Base-by-base conservation (phyloP, 805 yeast species). In the Wickerhamiella allomyrinae region DNA sequence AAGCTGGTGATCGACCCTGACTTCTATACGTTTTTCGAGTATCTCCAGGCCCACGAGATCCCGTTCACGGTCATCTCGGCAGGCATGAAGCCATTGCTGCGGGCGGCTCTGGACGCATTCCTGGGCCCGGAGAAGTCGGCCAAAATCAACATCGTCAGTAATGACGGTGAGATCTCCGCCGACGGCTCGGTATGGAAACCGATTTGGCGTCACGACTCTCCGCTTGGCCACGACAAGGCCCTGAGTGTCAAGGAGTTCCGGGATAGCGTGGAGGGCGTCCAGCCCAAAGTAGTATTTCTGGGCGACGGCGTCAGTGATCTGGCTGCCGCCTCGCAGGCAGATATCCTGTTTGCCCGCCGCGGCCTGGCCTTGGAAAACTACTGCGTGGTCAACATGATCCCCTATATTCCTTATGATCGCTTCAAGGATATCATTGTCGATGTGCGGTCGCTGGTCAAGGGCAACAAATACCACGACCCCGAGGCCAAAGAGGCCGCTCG, bases 301-400 rank as follows among this genome's bases (percentile, higher is more conserved):
- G 79, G 80, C 8, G 70, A 73, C 31, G 81, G 81, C 5, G 69
- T 74, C 22, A 65, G 67, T n/a, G 70, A 65, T 41, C 53, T 65
- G 23, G 66, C 70, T 8, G 70, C 69, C 10, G 70, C 70, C 4
- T 52, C 60, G 19, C 63, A 63, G 49, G 68, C 70, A 6, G 70
- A 65, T 40, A 61, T 65, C 31, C 51, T 65, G 41, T 65, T 66
- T 50, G 70, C 70, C 20, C 62, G 70, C 43, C 56, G 56, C 24
- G 68, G 69, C 13, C 57, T 62, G 36, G 57, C 59, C 22, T 56
- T 65, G 21, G 70, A 65, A 54, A 53, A 60, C 46, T 65, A 61
- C 57, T 65, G 70, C 50, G 44, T 57, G 36, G 59, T 61, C 48
- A 58, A 65, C 52, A 51, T 51, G 45, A 59, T 65, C 41, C 66